Conservation (phyloP, 345 rosid species). For the Ailanthus altissimus region DNA sequence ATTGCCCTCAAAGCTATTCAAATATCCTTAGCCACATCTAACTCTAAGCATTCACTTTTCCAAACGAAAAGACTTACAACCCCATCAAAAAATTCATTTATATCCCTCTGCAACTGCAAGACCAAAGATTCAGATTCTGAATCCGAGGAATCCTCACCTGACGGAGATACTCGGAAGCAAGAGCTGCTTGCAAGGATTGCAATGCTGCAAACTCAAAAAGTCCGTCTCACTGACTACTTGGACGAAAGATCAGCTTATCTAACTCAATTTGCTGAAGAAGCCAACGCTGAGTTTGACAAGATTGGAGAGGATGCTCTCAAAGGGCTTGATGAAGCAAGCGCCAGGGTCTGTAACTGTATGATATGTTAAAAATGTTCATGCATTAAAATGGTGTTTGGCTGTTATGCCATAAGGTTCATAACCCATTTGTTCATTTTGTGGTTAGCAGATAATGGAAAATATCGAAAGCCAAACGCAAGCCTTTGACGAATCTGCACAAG, state of each 20-base stretch:
- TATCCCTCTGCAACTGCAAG: constrained; percentile 49
- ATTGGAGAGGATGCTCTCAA: constrained; percentile 91
- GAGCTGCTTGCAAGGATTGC: constrained; percentile 85
- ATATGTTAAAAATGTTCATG: not conserved
- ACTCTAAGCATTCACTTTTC: constrained; percentile 26
- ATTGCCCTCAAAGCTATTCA: constrained; percentile 42
- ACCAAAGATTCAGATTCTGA: constrained; percentile 44
- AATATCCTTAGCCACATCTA: constrained; percentile 31
- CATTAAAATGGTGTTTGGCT: not conserved
- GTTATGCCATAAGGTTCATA: constrained; percentile 12
- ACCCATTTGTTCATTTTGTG: constrained; percentile 24
- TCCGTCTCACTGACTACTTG: constrained; percentile 79
- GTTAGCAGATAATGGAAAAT: constrained; percentile 74
- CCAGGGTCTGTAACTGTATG: constrained; percentile 57
- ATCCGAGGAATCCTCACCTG: constrained; percentile 40
- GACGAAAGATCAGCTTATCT: constrained; percentile 79
- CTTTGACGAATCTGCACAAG: constrained; percentile 75
- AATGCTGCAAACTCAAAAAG: constrained; percentile 81
- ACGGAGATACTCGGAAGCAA: constrained; percentile 72
- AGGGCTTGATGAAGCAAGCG: constrained; percentile 81
- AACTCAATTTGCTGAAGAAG: constrained; percentile 84
- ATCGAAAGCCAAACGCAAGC: constrained; percentile 86
- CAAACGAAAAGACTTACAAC: constrained; percentile 28
- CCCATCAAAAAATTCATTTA: constrained; percentile 27
- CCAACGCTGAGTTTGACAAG: constrained; percentile 73